Evolutionary conservation across 2,329 filamentous ascomycete species (phyloP).

Genomic region (Colletotrichum sp.): DNA sequence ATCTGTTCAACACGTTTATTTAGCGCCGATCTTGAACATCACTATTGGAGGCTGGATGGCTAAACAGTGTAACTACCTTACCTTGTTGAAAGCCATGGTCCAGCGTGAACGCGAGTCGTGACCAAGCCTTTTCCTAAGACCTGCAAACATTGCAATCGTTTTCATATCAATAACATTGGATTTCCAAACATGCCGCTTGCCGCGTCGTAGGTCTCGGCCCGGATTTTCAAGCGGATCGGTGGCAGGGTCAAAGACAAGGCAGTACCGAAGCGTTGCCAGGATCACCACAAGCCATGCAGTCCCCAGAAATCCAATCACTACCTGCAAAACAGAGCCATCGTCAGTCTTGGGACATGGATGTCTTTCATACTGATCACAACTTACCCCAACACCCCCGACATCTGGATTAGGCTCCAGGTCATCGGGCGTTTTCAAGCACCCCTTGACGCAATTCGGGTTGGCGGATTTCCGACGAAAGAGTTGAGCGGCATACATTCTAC

Average conservation of each 20-base stretch:
- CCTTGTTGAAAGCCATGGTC: not conserved
- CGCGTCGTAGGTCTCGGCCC: too few species aligned
- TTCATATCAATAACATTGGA: not conserved
- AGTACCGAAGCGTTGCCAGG: not conserved
- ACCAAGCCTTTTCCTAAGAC: not conserved
- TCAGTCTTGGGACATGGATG: not conserved
- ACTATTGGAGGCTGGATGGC: too few species aligned
- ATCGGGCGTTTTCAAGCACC: not conserved
- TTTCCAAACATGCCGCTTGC: not conserved
- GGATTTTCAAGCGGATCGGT: not conserved
- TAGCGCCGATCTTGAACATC: too few species aligned
- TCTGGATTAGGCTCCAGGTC: not conserved
- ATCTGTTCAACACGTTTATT: not conserved
- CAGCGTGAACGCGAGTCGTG: not conserved
- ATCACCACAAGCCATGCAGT: not conserved
- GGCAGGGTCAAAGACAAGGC: not conserved
- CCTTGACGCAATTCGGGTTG: not conserved
- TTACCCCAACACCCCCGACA: not conserved
- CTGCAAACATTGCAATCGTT: not conserved
- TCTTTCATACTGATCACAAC: not conserved
- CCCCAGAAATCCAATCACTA: not conserved
- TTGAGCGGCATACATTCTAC: too few species aligned
- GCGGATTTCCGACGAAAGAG: not conserved
- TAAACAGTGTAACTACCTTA: not conserved
- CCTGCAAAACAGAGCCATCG: not conserved